Conservation (phyloP, 2,329 filamentous ascomycete species). For the Macrophomina pseudophaseolina region DNA sequence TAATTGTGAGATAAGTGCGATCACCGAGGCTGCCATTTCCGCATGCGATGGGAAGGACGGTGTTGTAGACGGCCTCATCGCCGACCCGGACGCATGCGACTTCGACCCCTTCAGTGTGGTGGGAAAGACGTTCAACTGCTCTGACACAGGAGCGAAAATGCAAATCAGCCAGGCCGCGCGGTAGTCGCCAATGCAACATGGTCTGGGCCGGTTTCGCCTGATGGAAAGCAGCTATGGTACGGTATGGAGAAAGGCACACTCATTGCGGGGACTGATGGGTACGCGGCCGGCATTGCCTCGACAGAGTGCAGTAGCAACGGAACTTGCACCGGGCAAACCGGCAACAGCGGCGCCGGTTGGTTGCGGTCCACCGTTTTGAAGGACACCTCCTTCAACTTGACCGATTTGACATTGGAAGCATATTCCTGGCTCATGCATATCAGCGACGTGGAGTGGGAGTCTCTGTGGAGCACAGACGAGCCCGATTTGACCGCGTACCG, state of each 20-base stretch:
- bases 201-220: slow-evolving; percentile 29
- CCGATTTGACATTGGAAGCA: slow-evolving; percentile 28
- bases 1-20: slow-evolving; percentile 34
- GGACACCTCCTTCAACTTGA: slow-evolving; percentile 28
- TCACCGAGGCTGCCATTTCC: slow-evolving; percentile 30
- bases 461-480: slow-evolving; percentile 33
- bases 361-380: slow-evolving; percentile 6
- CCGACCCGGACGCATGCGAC: slow-evolving; percentile 32
- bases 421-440: slow-evolving; percentile 31
- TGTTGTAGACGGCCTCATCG: slow-evolving; percentile 41
- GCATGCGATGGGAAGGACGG: slow-evolving; percentile 37
- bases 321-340: slow-evolving; percentile 29
- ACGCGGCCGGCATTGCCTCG: not conserved
- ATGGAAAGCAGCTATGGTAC: slow-evolving; percentile 33
- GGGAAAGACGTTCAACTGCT: slow-evolving; percentile 28
- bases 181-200: slow-evolving; percentile 31
- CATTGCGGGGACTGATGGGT: slow-evolving; percentile 21
- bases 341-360: slow-evolving; percentile 16
- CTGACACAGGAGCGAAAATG: not conserved
- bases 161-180: slow-evolving; percentile 28
- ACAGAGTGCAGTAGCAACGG: slow-evolving; percentile 16
- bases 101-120: slow-evolving; percentile 31
- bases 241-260: slow-evolving; percentile 27
- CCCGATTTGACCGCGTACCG: slow-evolving; percentile 35
- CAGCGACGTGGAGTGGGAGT: slow-evolving; percentile 33